Conservation (phyloP, 345 rosid genomes). For the Abelmoschus esculentus region DNA sequence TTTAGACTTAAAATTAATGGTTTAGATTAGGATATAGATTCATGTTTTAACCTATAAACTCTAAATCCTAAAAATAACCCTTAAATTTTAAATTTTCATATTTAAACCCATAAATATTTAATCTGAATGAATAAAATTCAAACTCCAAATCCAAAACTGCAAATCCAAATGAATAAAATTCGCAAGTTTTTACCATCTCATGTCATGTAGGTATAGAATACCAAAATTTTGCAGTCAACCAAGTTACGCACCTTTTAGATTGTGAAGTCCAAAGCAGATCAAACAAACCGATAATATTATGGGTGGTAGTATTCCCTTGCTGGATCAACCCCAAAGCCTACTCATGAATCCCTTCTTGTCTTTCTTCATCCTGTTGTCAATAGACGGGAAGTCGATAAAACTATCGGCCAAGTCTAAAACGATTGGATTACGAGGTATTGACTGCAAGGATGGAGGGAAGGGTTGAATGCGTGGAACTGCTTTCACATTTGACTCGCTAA, state of each 20-base stretch:
- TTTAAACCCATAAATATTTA: too few relatives aligned
- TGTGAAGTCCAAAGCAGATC: neutral
- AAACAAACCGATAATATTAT: neutral
- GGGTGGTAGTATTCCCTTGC: too few relatives aligned
- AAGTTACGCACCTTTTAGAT: slow-evolving; percentile 10
- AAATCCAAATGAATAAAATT: neutral
- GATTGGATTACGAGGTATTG: slow-evolving; percentile 72
- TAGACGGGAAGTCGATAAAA: slow-evolving; percentile 63
- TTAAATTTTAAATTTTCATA: too few relatives aligned
- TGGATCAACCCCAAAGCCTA: slow-evolving; percentile 55
- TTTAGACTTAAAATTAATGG: too few relatives aligned
- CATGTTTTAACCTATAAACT: too few relatives aligned
- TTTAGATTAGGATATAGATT: too few relatives aligned
- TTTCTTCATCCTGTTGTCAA: slow-evolving; percentile 84
- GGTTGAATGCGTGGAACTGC: slow-evolving; percentile 55
- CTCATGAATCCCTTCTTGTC: slow-evolving; percentile 63
- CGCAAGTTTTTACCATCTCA: neutral
- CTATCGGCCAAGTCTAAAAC: slow-evolving; percentile 77
- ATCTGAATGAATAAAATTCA: too few relatives aligned
- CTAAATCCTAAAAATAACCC: too few relatives aligned
- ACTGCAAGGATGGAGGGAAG: slow-evolving; percentile 75
- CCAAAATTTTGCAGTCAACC: slow-evolving; percentile 2
- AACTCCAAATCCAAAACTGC: neutral
- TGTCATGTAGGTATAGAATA: neutral
- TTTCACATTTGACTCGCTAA: slow-evolving; percentile 58